Conservation (phyloP, 2,329 filamentous ascomycete genomes). For the Colletotrichum camelliae region DNA sequence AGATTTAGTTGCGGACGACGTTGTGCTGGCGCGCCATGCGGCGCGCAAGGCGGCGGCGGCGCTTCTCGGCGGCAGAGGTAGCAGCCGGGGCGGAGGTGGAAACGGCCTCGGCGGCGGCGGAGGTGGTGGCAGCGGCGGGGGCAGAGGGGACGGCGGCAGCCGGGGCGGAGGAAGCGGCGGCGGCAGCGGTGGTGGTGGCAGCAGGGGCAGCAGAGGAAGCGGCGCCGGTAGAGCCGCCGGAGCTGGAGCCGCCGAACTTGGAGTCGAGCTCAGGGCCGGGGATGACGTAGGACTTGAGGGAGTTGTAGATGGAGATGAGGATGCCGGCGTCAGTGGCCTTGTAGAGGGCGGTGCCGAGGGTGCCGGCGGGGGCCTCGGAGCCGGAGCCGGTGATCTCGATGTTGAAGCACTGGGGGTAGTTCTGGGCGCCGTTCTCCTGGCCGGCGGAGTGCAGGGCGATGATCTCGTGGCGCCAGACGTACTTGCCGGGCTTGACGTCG, state of each 20-base stretch:
- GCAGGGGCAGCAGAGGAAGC: slow-evolving; percentile 18
- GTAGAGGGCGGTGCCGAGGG: slow-evolving; percentile 41
- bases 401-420: slow-evolving; percentile 60
- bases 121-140: slow-evolving; percentile 17
- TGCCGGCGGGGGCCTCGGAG: slow-evolving; percentile 29
- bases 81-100: background rate
- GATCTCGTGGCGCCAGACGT: slow-evolving; percentile 62
- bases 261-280: slow-evolving; percentile 30
- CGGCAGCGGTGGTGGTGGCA: slow-evolving; percentile 21
- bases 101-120: background rate
- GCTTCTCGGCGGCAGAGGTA: slow-evolving; percentile 10
- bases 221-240: slow-evolving; percentile 30
- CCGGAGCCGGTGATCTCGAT: slow-evolving; percentile 49
- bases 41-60: slow-evolving; percentile 20
- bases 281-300: slow-evolving; percentile 33
- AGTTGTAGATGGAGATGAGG: slow-evolving; percentile 38
- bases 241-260: slow-evolving; percentile 1
- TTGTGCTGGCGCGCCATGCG: slow-evolving; percentile 22
- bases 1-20: slow-evolving; percentile 1
- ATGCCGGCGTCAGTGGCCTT: slow-evolving; percentile 37
- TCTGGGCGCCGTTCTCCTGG: slow-evolving; percentile 45
- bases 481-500: slow-evolving; percentile 54
- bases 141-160: slow-evolving; percentile 15
- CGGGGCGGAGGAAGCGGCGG: slow-evolving; percentile 24
- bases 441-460: slow-evolving; percentile 58